Base-by-base conservation (phyloP, 495 filamentous ascomycete species). In the Hypoxylon lenormandii region DNA sequence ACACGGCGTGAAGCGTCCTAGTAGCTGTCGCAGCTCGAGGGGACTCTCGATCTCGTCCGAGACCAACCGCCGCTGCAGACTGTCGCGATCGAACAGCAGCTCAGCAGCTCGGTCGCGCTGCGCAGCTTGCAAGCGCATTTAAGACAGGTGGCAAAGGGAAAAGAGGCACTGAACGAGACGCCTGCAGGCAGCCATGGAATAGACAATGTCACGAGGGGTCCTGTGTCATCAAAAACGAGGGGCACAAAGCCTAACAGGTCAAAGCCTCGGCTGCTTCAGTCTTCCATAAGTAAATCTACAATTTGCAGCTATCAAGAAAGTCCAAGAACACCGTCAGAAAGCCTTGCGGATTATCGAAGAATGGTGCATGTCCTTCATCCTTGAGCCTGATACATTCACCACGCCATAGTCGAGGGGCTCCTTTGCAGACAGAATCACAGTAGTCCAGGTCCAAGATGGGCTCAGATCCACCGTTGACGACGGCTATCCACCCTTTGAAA, bases 301-400 rank as follows among this genome's bases (percentile, higher is more conserved):
- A 43, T 43, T 43, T 43, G 40, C 40, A 43, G 40, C 40, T 43
- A 43, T 43, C 40, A 43, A 43, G 10, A 43, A 43, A 43, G 40
- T 43, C 40, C 40, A 43, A 43, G 40, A 43, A 43, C 40, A 43
- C 40, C 40, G 40, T 43, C 40, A 43, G 40, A 43, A 43, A 43
- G 40, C 40, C 40, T 43, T 43, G 40, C 40, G 40, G 40, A 43
- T 43, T 43, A 43, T 43, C 40, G 40, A 43, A 43, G 40, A 43
- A 43, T 43, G 40, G 40, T 43, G 40, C 40, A 43, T 43, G 40
- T 43, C 40, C 40, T 43, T 18, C 40, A 43, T 43, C 40, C 40
- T 43, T 43, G 15, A 43, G 40, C 40, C 40, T 43, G 40, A 43
- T 43, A 43, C 40, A 43, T 43, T 43, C 40, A 43, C 40, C 40